Conservation (phyloP, 805 yeast species). For the Danielia reshetovae region DNA sequence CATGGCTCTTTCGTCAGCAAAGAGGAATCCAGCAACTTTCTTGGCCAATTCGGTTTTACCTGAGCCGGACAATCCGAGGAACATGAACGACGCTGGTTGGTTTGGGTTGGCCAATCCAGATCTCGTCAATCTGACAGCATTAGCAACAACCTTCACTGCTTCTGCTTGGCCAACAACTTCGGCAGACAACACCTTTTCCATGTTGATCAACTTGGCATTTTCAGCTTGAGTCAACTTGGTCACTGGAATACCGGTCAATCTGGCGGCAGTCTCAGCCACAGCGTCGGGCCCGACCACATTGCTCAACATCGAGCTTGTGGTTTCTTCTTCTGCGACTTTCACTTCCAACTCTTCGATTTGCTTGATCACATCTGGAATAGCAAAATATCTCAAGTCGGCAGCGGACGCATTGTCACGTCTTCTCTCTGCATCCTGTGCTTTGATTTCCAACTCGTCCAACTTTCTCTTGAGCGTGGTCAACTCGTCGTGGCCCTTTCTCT, state of each 20-base stretch:
- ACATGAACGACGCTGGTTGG: conserved; percentile 93
- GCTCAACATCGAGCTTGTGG: conserved; percentile 64
- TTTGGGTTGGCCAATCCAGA: conserved; percentile 95
- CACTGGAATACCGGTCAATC: conserved; percentile 96
- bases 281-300: conserved; percentile 88
- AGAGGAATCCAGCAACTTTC: conserved; percentile 92
- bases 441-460: conserved; percentile 86
- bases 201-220: conserved; percentile 85
- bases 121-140: conserved; percentile 87
- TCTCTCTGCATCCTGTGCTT: conserved; percentile 96
- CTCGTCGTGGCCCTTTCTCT: conserved; percentile 87
- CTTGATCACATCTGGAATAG: conserved; percentile 86
- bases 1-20: conserved; percentile 95
- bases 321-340: conserved; percentile 73
- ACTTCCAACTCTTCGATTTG: conserved; percentile 73
- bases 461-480: conserved; percentile 85
- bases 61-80: conserved; percentile 93
- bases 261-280: conserved; percentile 95
- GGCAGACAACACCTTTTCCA: conserved; percentile 81
- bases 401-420: conserved; percentile 91
- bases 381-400: conserved; percentile 95
- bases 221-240: conserved; percentile 93
- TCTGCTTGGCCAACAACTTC: conserved; percentile 94
- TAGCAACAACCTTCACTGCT: conserved; percentile 94
- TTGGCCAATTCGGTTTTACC: conserved; percentile 98